Percentiles rank a stretch among this genome's conserved stretches.
These are phyloP conservation scores for Sclerotinia glacialis DNA, from an alignment of 2,329 filamentous ascomycete species.

Conservation along the genomic window DNA sequence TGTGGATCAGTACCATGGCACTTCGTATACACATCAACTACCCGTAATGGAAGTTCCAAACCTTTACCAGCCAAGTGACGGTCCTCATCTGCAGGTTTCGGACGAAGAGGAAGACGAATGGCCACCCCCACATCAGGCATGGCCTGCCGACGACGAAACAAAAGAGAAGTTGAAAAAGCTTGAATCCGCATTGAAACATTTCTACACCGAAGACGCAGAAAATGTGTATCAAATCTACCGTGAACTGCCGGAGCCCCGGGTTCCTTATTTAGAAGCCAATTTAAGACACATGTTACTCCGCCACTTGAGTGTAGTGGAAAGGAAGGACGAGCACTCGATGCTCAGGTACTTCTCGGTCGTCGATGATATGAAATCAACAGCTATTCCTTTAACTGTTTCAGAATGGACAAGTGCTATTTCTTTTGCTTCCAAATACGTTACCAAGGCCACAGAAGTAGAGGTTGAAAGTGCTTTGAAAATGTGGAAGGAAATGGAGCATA, in stretches of 20 bases:
- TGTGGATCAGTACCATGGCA: constrained; percentile 50
- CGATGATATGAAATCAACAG: constrained; percentile 75
- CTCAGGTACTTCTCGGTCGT: constrained; percentile 79
- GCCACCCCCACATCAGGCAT: constrained; percentile 35
- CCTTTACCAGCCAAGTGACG: constrained; percentile 52
- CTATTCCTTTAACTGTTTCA: constrained; percentile 61
- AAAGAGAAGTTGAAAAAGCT: constrained; percentile 34
- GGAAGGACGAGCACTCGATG: constrained; percentile 55
- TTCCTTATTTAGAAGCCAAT: constrained; percentile 36
- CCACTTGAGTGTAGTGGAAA: constrained; percentile 36
- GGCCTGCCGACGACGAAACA: constrained; percentile 35
- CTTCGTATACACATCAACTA: constrained; percentile 53
- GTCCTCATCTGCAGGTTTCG: constrained; percentile 50
- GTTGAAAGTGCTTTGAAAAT: constrained; percentile 68
- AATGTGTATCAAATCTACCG: constrained; percentile 40
- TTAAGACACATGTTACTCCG: constrained; percentile 37
- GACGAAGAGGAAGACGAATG: constrained; percentile 49
- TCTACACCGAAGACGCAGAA: constrained; percentile 30
- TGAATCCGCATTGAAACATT: constrained; percentile 27
- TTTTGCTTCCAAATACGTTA: constrained; percentile 71
- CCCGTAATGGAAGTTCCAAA: constrained; percentile 50
- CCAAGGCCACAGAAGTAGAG: constrained; percentile 55
- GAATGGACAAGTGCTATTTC: constrained; percentile 86
- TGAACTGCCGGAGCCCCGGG: constrained; percentile 38
- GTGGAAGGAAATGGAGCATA: constrained; percentile 87